Evolutionary conservation across 192 early-diverging fungal species (phyloP), one percentile per base, ranked within the genome.

Genomic region (Coemansia sp.): DNA sequence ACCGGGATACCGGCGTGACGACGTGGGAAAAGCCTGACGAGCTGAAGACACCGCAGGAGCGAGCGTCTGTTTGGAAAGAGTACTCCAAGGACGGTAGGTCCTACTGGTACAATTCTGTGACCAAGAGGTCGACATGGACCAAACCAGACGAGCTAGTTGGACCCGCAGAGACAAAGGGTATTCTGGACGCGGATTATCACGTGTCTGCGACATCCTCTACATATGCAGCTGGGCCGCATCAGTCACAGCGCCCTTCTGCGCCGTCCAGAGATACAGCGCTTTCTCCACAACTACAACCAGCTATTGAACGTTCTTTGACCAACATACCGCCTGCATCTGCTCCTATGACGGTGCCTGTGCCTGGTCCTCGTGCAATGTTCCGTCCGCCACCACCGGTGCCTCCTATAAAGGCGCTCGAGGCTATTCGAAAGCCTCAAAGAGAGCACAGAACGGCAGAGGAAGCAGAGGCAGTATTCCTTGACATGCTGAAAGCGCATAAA

Each of bases 11-110:
- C 17, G 86, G 87, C 61, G 80, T 84, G 56, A 95, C 89, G 31
- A 89, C 86, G 1, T 99, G 96, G 96, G 92, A 99, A 56, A 97
- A 96, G 73, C 96, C 96, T 17, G 89, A 94, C 61, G 94, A 91
- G 67, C 80, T 96, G 5, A 92, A 93, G 72, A 91, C 94, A 2
- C 85, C 87, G 18, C 89, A 87, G 66, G 91, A 91, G 72, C 68
- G 60, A 34, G 59, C 69, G 10, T 76, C 82, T 5, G 79, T 78
- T n/a, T 97, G 95, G 95, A 95, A 94, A 68, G 93, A 94, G 71
- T 94, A 91, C 64, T 85, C 89, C 0, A 87, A 89, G 14, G 90
- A 91, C 40, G 87, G 88, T 5, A 88, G 90, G 7, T 87, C 89
- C 51, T 98, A 98, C 71, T 98, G 94, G 71, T 90, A 89, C 79